Conservation (phyloP, 2,329 filamentous ascomycete species). For the Fusarium nelsonii region DNA sequence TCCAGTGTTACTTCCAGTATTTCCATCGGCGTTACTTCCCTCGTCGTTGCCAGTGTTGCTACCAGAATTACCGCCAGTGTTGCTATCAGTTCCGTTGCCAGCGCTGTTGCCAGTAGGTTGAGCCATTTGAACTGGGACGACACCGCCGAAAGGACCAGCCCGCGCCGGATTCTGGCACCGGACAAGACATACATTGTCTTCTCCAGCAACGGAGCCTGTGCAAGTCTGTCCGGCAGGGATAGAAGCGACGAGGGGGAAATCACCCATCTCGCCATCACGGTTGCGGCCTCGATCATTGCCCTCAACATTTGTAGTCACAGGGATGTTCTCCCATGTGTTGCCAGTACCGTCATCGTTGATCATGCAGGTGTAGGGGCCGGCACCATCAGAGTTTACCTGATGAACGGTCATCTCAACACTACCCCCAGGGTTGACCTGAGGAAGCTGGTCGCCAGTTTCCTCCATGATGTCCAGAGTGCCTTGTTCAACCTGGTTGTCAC, state of each 20-base stretch:
- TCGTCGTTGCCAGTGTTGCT: not conserved
- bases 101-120: not conserved
- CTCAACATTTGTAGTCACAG: slow-evolving; percentile 3
- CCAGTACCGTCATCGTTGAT: slow-evolving; percentile 70
- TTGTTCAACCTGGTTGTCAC: slow-evolving; percentile 18
- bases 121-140: slow-evolving; percentile 6
- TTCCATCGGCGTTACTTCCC: not conserved
- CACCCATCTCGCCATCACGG: slow-evolving; percentile 7
- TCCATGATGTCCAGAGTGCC: slow-evolving; percentile 62
- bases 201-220: slow-evolving; percentile 16
- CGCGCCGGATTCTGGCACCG: slow-evolving; percentile 20
- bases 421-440: slow-evolving; percentile 70
- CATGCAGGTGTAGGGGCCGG: slow-evolving; percentile 71
- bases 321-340: slow-evolving; percentile 5
- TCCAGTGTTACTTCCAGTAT: not conserved
- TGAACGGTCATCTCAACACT: slow-evolving; percentile 68
- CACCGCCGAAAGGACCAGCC: slow-evolving; percentile 10
- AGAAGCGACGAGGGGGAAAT: slow-evolving; percentile 14
- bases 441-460: slow-evolving; percentile 67
- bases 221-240: slow-evolving; percentile 12
- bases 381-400: slow-evolving; percentile 44
- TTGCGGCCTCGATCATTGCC: slow-evolving; percentile 20
- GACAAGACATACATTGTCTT: slow-evolving; percentile 21
- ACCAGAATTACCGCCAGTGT: not conserved
- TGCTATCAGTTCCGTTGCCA: not conserved